A percentile compares a stretch with the other conserved stretches of the same genome.
phyloP scores from a whole-genome alignment of 192 early-diverging fungal genomes.

The Umbelopsis sp. region DNA sequence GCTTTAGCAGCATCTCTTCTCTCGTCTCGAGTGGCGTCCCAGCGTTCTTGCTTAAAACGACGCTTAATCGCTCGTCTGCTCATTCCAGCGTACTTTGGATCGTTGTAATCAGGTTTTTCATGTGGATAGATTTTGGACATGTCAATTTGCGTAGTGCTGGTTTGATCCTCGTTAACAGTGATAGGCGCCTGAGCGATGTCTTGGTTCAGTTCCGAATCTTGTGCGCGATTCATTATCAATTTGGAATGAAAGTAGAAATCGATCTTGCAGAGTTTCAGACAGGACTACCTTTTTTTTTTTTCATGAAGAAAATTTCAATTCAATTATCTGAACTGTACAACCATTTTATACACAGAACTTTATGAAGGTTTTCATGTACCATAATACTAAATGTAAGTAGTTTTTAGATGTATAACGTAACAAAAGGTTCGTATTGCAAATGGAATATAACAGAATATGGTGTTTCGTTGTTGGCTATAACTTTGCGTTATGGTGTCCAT shows the following conservation, averaged over 20 bases:
- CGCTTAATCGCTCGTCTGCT: slow-evolving; percentile 79
- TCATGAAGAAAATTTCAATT: too few relatives aligned
- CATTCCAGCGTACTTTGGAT: slow-evolving; percentile 47
- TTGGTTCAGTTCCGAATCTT: neutral
- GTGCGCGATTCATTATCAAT: neutral
- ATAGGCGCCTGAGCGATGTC: neutral
- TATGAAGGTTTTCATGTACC: neutral
- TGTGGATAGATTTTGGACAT: neutral
- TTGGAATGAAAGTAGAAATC: neutral
- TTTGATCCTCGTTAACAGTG: neutral
- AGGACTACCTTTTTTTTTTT: neutral
- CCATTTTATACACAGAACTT: too few relatives aligned
- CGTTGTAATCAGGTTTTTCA: slow-evolving; percentile 18
- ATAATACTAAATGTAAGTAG: neutral
- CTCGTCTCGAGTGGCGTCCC: slow-evolving; percentile 46
- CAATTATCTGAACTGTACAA: too few relatives aligned
- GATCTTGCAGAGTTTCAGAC: neutral
- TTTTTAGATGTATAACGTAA: neutral
- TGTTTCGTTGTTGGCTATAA: neutral
- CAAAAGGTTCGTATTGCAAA: neutral
- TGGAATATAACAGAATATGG: neutral
- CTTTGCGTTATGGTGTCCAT: neutral
- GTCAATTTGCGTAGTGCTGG: neutral
- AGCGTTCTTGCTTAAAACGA: slow-evolving; percentile 62
- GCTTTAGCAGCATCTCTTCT: slow-evolving; percentile 48